Evolutionary conservation across 2,329 filamentous ascomycete species (phyloP).

Genomic region (Samsoniella hepiali): DNA sequence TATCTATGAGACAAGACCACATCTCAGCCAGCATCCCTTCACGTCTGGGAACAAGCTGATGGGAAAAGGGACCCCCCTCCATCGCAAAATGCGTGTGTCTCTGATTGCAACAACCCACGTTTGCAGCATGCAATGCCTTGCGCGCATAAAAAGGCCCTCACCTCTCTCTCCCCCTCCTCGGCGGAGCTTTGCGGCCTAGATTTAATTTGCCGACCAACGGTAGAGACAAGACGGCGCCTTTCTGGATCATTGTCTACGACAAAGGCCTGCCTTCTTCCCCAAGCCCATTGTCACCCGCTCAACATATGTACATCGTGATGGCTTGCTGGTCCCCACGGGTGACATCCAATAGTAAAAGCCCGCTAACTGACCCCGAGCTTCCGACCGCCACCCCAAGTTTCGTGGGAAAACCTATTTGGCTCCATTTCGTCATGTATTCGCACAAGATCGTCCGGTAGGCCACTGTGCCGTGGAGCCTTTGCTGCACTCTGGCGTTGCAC

Average conservation of each 20-base stretch:
- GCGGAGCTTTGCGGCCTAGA: background rate
- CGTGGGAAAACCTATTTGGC: background rate
- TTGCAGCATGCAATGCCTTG: background rate
- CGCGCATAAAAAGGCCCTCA: too few relatives aligned
- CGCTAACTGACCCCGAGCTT: too few relatives aligned
- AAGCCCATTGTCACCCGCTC: too few relatives aligned
- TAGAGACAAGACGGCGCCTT: background rate
- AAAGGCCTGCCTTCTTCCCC: too few relatives aligned
- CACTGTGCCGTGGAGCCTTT: background rate
- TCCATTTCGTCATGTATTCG: slow-evolving; percentile 3
- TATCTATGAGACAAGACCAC: background rate
- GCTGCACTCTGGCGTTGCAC: background rate
- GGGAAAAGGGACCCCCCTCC: background rate
- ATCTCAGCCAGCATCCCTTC: slow-evolving; percentile 1
- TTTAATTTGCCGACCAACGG: background rate
- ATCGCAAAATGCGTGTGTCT: background rate
- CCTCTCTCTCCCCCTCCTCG: too few relatives aligned
- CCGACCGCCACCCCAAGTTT: background rate
- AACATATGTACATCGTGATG: too few relatives aligned
- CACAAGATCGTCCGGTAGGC: background rate
- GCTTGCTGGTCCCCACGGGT: too few relatives aligned
- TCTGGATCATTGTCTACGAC: too few relatives aligned
- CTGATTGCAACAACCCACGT: background rate
- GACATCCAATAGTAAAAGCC: too few relatives aligned
- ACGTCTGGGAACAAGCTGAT: background rate